Evolutionary conservation across 331 rosid species (phyloP).

Genomic region (Stylosanthes scabra): DNA sequence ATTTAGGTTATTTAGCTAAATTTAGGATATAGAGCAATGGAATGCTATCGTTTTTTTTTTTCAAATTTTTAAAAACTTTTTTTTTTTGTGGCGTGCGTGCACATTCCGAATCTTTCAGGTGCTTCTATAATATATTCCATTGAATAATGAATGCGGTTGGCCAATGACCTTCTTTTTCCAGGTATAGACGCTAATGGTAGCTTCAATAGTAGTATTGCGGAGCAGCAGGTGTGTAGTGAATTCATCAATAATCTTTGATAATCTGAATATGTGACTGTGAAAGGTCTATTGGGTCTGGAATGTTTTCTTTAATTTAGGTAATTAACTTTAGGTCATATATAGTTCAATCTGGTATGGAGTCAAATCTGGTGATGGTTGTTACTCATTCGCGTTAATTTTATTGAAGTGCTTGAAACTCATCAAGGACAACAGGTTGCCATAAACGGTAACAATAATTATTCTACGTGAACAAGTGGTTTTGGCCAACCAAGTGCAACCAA

Average conservation of each 20-base stretch:
- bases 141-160: too few species aligned
- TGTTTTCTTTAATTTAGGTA: constrained; percentile 7
- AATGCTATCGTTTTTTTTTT: not conserved
- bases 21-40: not conserved
- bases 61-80: too few species aligned
- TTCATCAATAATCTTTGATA: not conserved
- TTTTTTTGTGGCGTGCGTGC: not conserved
- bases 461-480: too few species aligned
- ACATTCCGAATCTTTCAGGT: not conserved
- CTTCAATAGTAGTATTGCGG: constrained; percentile 83
- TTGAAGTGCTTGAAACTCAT: constrained; percentile 27
- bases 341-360: constrained; percentile 16
- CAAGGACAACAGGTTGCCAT: not conserved
- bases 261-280: not conserved
- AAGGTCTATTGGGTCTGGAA: not conserved
- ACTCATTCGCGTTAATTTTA: too few species aligned
- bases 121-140: too few species aligned
- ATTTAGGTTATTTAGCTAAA: too few species aligned
- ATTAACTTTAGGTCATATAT: constrained; percentile 16
- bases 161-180: constrained; percentile 51
- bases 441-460: too few species aligned
- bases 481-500: too few species aligned
- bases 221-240: constrained; percentile 69
- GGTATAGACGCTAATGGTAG: constrained; percentile 67
- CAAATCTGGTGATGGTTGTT: constrained; percentile 25